phyloP scores from a whole-genome alignment of 2,329 filamentous ascomycete species.

The Leptographium flavum region DNA sequence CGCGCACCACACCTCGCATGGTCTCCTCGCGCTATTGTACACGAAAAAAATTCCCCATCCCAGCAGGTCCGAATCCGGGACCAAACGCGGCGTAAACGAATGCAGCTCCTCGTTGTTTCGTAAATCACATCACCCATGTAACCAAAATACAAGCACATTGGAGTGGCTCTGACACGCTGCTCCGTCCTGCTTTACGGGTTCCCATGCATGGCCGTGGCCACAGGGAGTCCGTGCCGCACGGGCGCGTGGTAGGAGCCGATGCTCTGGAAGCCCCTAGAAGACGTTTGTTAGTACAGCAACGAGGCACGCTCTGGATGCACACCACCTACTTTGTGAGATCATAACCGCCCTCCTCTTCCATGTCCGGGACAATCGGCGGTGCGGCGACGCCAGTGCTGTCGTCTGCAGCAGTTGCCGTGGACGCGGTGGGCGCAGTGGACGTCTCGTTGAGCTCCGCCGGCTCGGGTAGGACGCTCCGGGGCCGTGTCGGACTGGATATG shows the following conservation, averaged over 20 bases:
- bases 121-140: not conserved
- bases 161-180: no score
- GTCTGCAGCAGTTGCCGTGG: not conserved
- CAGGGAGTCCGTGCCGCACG: constrained; percentile 29
- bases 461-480: constrained; percentile 6
- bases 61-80: not conserved
- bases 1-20: not conserved
- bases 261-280: constrained; percentile 45
- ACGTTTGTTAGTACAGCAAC: constrained; percentile 11
- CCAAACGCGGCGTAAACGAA: not conserved
- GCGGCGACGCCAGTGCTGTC: not conserved
- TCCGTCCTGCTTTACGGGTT: no score
- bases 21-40: not conserved
- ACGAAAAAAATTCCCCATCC: not conserved
- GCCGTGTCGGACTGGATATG: constrained; percentile 33
- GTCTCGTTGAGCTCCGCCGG: constrained; percentile 4
- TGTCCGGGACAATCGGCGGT: constrained; percentile 11
- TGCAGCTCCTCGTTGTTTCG: not conserved
- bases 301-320: not conserved
- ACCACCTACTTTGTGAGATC: constrained; percentile 41
- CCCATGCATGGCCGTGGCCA: constrained; percentile 26
- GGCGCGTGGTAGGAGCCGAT: constrained; percentile 49
- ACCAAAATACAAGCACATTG: no score
- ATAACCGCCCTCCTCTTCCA: constrained; percentile 39
- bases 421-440: not conserved